These are phyloP conservation scores for Penicillium glabrum DNA, from an alignment of 2,329 filamentous ascomycete species.

Conservation along the genomic window DNA sequence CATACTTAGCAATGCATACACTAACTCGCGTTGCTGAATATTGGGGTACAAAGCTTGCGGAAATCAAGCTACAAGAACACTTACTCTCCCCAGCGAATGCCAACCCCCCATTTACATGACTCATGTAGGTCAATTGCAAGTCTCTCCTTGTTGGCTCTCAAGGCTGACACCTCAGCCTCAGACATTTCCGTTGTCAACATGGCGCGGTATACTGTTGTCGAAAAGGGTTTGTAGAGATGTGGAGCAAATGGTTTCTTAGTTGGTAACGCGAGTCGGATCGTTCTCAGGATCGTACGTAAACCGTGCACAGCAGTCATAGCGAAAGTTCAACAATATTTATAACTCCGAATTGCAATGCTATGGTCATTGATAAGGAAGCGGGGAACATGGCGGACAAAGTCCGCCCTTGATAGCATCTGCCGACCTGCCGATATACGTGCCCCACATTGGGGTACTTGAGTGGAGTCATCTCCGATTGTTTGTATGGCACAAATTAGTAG, in stretches of 20 bases:
- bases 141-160: slow-evolving; percentile 60
- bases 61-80: slow-evolving; percentile 25
- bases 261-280: not conserved
- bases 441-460: not conserved
- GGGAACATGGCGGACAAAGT: slow-evolving; percentile 16
- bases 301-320: not conserved
- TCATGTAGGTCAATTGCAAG: slow-evolving; percentile 65
- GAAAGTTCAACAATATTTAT: slow-evolving; percentile 6
- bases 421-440: not conserved
- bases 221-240: slow-evolving; percentile 7
- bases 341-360: not conserved
- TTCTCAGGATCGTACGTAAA: not conserved
- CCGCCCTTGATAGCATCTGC: slow-evolving; percentile 7
- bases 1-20: not conserved
- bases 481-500: too few relatives aligned
- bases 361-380: slow-evolving; percentile 16
- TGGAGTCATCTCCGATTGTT: not conserved
- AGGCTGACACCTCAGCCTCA: slow-evolving; percentile 50
- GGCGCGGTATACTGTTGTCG: slow-evolving; percentile 15
- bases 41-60: not conserved
- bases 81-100: slow-evolving; percentile 67
- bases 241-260: not conserved
- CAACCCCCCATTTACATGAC: slow-evolving; percentile 66
- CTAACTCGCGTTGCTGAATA: not conserved
- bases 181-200: slow-evolving; percentile 48